Conservation (phyloP, 139 green algal species). For the Desmodesmus armatus region DNA sequence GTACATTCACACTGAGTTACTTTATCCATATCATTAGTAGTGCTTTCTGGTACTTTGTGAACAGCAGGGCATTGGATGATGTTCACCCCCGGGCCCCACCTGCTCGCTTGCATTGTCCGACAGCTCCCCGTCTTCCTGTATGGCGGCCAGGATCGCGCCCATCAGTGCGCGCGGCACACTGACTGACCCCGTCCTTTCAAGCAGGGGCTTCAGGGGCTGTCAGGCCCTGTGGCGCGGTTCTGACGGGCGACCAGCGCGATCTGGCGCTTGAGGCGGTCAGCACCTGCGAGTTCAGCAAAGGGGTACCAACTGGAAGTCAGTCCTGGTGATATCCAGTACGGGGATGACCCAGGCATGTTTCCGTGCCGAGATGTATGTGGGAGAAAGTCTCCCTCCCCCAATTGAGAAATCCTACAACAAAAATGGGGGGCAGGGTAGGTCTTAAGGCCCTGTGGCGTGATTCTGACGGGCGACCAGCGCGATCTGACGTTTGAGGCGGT, state of each 20-base stretch:
- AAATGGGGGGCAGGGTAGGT: conserved; percentile 49
- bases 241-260: conserved; percentile 48
- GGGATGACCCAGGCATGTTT: no score
- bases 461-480: conserved; percentile 48
- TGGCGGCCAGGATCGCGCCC: conserved; percentile 36
- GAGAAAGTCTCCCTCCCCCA: no score
- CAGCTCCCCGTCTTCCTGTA: conserved; percentile 63
- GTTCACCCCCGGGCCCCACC: no score
- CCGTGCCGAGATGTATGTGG: no score
- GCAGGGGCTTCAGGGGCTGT: conserved; percentile 48
- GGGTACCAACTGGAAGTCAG: no score
- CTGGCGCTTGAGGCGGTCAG: conserved; percentile 52
- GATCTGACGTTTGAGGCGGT: conserved; percentile 54
- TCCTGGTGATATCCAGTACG: no score
- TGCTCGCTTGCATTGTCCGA: conserved; percentile 75
- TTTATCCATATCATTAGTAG: no score
- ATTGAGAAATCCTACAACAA: no score
- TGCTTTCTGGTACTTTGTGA: background rate
- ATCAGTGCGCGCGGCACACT: conserved; percentile 34
- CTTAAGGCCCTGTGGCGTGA: conserved; percentile 2
- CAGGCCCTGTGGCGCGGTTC: conserved; percentile 24
- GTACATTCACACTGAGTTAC: no score
- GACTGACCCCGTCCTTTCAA: conserved; percentile 35
- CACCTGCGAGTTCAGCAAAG: conserved; percentile 35
- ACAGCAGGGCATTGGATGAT: background rate